These are phyloP conservation scores for Fomitiporia mediterranea DNA, from an alignment of 1,284 basidiomycete species.

Conservation along the genomic window DNA sequence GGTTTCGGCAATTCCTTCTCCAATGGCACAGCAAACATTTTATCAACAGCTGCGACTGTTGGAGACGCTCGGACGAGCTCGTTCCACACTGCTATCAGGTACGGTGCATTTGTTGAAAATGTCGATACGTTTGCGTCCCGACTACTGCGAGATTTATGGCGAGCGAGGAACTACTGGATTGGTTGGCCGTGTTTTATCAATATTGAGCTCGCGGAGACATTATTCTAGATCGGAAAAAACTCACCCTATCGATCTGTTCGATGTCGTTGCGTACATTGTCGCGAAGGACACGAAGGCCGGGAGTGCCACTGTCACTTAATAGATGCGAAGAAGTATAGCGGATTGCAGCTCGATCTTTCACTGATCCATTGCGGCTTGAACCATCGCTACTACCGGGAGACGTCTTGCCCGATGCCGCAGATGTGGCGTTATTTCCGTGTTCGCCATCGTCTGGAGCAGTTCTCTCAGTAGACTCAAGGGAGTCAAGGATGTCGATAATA, in stretches of 20 bases:
- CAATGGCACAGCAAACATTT: slow-evolving; percentile 36
- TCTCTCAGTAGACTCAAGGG: not conserved
- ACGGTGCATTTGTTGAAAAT: slow-evolving; percentile 66
- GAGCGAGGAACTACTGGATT: slow-evolving; percentile 15
- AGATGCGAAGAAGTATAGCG: too few relatives aligned
- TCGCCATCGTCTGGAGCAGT: not conserved
- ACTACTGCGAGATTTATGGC: not conserved
- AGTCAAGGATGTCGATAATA: slow-evolving; percentile 11
- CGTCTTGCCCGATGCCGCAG: not conserved
- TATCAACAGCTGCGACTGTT: slow-evolving; percentile 57
- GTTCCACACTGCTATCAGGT: slow-evolving; percentile 73
- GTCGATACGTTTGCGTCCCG: slow-evolving; percentile 23
- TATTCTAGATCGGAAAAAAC: not conserved
- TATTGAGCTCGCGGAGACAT: not conserved
- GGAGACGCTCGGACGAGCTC: slow-evolving; percentile 56
- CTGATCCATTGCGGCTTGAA: not conserved
- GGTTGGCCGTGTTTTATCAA: not conserved
- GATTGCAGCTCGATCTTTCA: not conserved
- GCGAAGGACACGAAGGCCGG: slow-evolving; percentile 12
- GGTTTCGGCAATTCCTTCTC: slow-evolving; percentile 21
- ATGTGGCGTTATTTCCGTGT: not conserved
- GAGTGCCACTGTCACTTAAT: slow-evolving; percentile 4
- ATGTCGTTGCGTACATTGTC: slow-evolving; percentile 15
- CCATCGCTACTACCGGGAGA: not conserved
- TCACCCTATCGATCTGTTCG: slow-evolving; percentile 14